phyloP scores from a whole-genome alignment of 139 green algal species.

The Ettlia oleoabundans region DNA sequence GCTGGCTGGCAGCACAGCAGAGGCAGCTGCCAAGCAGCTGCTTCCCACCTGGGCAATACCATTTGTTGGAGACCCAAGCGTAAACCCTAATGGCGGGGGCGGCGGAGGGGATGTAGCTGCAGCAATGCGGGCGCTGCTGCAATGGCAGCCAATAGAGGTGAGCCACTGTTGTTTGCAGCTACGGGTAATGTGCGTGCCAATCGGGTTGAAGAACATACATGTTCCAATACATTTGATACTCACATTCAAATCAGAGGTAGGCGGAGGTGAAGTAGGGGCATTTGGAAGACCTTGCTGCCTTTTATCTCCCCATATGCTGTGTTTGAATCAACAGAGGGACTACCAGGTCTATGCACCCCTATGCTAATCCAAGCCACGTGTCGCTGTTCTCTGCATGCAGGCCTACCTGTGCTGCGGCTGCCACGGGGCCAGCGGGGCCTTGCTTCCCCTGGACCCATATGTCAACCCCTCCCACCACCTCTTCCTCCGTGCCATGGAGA shows the following conservation, averaged over 20 bases:
- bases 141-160: slow-evolving; percentile 20
- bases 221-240: too few relatives aligned
- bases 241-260: too few relatives aligned
- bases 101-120: not conserved
- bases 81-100: too few relatives aligned
- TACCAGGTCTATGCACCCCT: too few relatives aligned
- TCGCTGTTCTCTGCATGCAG: too few relatives aligned
- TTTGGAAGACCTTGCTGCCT: too few relatives aligned
- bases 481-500: slow-evolving; percentile 35
- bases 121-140: not conserved
- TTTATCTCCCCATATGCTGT: too few relatives aligned
- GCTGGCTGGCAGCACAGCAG: not conserved
- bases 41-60: not conserved
- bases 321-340: too few relatives aligned
- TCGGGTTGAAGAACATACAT: too few relatives aligned
- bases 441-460: slow-evolving; percentile 34
- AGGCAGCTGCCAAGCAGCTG: not conserved
- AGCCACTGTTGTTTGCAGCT: not conserved
- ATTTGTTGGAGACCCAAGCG: not conserved
- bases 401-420: slow-evolving; percentile 13
- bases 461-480: slow-evolving; percentile 38
- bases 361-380: not conserved
- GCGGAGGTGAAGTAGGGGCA: too few relatives aligned
- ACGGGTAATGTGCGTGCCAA: too few relatives aligned
- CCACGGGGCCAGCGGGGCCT: slow-evolving; percentile 4